phyloP scores from a whole-genome alignment of 345 rosid genomes.

The Lumnitzera littorea region DNA sequence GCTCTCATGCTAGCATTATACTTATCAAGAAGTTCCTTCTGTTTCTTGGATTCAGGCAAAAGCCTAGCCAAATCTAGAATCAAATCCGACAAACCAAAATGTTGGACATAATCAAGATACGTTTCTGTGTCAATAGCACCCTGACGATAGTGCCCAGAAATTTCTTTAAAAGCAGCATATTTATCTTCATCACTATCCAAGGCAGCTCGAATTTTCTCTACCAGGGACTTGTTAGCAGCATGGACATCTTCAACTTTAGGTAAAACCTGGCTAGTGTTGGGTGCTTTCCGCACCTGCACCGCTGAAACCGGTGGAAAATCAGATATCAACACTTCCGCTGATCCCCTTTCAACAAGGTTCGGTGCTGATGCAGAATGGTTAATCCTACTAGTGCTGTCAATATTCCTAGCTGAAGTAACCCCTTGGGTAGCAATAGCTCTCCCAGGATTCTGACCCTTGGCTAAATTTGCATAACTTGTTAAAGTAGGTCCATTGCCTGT shows the following conservation, averaged over 20 bases:
- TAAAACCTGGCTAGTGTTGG: constrained; percentile 24
- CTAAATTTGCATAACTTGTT: constrained; percentile 34
- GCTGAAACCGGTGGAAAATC: constrained; percentile 88
- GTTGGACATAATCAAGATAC: constrained; percentile 60
- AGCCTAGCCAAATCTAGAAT: constrained; percentile 78
- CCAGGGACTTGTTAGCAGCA: constrained; percentile 70
- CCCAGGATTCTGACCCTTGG: constrained; percentile 26
- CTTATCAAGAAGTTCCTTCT: constrained; percentile 70
- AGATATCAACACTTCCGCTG: constrained; percentile 24
- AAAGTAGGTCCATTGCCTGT: constrained; percentile 19
- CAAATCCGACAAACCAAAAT: constrained; percentile 68
- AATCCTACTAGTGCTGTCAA: constrained; percentile 32
- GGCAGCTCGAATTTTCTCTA: constrained; percentile 70
- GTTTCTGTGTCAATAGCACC: constrained; percentile 52
- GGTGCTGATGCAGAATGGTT: constrained; percentile 69
- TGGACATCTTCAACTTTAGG: constrained; percentile 47
- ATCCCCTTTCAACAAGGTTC: constrained; percentile 40
- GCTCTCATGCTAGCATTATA: constrained; percentile 39
- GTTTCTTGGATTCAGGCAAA: constrained; percentile 75
- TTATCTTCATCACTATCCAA: constrained; percentile 63
- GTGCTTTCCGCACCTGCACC: constrained; percentile 24
- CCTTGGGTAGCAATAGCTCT: constrained; percentile 17
- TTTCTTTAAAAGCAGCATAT: constrained; percentile 55
- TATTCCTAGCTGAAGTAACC: constrained; percentile 22
- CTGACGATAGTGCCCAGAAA: constrained; percentile 76